Conservation (phyloP, 495 filamentous ascomycete genomes). For the Halenospora varia region DNA sequence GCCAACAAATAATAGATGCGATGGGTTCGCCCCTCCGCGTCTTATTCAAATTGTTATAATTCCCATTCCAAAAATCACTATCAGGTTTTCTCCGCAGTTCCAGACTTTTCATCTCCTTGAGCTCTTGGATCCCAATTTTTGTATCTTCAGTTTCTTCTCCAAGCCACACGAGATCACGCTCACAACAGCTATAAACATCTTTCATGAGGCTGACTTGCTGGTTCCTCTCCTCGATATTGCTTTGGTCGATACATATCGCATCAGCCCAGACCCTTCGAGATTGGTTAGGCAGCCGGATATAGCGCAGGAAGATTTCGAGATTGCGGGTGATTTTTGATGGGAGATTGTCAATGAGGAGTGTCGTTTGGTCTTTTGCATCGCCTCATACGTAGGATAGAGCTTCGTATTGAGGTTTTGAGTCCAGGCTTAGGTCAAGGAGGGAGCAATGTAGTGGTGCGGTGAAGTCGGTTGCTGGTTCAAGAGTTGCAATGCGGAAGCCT, state of each 20-base stretch:
- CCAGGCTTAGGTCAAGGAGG: neutral
- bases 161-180: conserved; percentile 25
- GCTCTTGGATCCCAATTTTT: neutral
- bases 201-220: conserved; percentile 29
- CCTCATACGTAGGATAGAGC: conserved; percentile 39
- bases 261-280: conserved; percentile 32
- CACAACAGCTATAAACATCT: conserved; percentile 13
- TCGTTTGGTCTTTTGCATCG: conserved; percentile 10
- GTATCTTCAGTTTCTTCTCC: conserved; percentile 21
- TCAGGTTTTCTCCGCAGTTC: neutral
- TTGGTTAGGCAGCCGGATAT: conserved; percentile 24
- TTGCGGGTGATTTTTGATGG: conserved; percentile 25
- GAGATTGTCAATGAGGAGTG: conserved; percentile 24
- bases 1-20: neutral
- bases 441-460: neutral
- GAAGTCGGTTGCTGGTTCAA: neutral
- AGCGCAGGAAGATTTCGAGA: conserved; percentile 25
- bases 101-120: neutral
- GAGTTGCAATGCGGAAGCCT: neutral
- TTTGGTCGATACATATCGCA: conserved; percentile 40
- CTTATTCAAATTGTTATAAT: too few relatives aligned
- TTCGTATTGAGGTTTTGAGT: conserved; percentile 21
- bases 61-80: too few relatives aligned
- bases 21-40: too few relatives aligned
- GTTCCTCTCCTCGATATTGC: conserved; percentile 27